Evolutionary conservation across 257 asterid genomes (phyloP).

Genomic region (Solanum medicagineum): DNA sequence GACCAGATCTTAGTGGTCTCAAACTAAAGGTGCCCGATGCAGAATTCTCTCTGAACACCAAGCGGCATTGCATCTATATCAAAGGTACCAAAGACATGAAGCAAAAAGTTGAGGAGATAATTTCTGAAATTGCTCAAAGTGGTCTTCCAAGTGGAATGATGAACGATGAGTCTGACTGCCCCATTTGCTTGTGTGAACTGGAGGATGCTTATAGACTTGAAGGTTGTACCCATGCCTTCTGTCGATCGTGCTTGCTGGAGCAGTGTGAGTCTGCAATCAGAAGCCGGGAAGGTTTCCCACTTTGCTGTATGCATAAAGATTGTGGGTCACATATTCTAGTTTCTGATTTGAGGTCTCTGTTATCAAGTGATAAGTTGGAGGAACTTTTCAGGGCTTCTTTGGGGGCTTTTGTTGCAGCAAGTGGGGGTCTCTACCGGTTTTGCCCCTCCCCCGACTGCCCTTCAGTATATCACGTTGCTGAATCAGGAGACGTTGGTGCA

Average conservation of each 20-base stretch:
- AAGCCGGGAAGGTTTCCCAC: conserved; percentile 49
- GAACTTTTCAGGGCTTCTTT: conserved; percentile 77
- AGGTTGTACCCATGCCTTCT: conserved; percentile 52
- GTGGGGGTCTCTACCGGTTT: conserved; percentile 56
- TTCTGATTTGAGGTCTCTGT: conserved; percentile 45
- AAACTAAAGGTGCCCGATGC: conserved; percentile 52
- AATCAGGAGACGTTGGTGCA: conserved; percentile 4
- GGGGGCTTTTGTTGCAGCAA: conserved; percentile 55
- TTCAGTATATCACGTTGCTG: conserved; percentile 47
- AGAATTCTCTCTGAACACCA: conserved; percentile 42
- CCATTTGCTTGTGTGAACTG: conserved; percentile 76
- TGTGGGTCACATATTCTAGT: conserved; percentile 45
- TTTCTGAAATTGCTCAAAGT: conserved; percentile 32
- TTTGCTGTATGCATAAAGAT: conserved; percentile 34
- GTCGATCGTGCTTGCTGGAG: conserved; percentile 69
- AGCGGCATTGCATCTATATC: conserved; percentile 48
- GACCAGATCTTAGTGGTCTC: conserved; percentile 74
- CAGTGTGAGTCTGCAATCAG: conserved; percentile 67
- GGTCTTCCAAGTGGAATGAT: conserved; percentile 12
- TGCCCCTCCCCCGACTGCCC: conserved; percentile 98
- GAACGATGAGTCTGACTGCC: conserved; percentile 31
- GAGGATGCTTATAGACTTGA: conserved; percentile 62
- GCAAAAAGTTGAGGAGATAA: conserved; percentile 48
- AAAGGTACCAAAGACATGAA: conserved; percentile 49
- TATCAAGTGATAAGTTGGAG: conserved; percentile 46